Evolutionary conservation across 2,329 filamentous ascomycete genomes (phyloP), one percentile per base, ranked within the genome.

Genomic region (Trematosphaeria pertusa): DNA sequence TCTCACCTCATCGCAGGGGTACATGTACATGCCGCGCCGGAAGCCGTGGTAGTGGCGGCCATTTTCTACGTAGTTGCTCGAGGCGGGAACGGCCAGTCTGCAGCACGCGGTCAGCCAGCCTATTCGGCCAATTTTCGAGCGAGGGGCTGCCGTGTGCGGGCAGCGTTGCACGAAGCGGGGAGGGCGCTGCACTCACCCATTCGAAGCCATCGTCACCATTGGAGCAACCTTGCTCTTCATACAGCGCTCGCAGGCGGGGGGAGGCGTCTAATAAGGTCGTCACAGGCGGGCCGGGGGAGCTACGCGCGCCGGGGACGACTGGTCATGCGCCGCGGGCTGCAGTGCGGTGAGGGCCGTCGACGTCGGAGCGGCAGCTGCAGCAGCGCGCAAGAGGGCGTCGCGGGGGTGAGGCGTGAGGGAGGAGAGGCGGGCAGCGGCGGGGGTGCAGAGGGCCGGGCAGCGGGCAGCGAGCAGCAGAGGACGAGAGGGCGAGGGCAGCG

Each of bases 1-100:
- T 37, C 77, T 71, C 75, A 88, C 86, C 73, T 87, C 84, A 69
- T 94, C 90, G 69, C 88, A 88, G 17, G 90, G 90, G 54, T 88
- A 84, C 73, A 89, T 78, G 69, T 93, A 93, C 59, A 86, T 83
- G 43, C 86, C 86, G 59, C 76, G 81, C 53, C 81, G 81, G 70
- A 80, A 90, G 18, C 80, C 81, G 65, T 88, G 86, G 67, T 90
- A 93, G 52, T 78, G 77, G 43, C 89, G 82, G 15, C 84, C 87
- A 72, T 91, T 86, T 66, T 89, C 86, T 61, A 62, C 50, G 53
- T 81, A 81, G 58, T 82, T 76, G 52, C 69, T 69, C 47, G 76
- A 72, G 33, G 64, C 71, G 56, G 67, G 65, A 54, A 72, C 65
- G 56, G 70, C 68, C 63, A 69, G 46, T 58, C 70, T 73, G 62